These are phyloP conservation scores for Macadamia integrifolia DNA, from an alignment of 164 flowering plant species.

Conservation along the genomic window DNA sequence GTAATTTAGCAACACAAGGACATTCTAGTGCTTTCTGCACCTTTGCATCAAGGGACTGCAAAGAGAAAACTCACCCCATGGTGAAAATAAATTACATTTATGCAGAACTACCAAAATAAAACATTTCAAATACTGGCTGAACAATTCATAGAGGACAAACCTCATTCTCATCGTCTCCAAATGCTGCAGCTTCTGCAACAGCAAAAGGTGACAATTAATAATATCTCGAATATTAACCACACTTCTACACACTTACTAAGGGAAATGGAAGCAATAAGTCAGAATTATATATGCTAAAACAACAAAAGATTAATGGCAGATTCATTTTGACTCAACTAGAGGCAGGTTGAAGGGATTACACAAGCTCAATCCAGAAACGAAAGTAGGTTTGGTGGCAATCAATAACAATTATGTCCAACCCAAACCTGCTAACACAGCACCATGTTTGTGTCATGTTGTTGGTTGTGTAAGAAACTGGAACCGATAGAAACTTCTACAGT, in stretches of 20 bases:
- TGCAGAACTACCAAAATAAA: background rate
- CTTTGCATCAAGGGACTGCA: constrained; percentile 69
- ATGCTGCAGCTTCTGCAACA: constrained; percentile 75
- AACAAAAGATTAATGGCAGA: no score
- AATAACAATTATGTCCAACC: no score
- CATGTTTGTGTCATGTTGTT: no score
- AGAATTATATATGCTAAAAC: no score
- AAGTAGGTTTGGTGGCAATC: no score
- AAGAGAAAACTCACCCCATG: background rate
- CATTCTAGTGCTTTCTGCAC: constrained; percentile 86
- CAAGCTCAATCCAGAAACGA: no score
- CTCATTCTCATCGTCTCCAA: constrained; percentile 52
- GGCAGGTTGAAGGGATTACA: no score
- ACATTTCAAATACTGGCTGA: background rate
- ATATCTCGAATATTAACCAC: background rate
- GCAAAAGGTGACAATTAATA: constrained; percentile 6
- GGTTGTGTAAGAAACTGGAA: no score
- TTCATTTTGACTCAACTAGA: no score
- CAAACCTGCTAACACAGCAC: no score
- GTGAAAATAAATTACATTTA: background rate
- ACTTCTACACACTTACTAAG: background rate
- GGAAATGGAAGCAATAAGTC: no score
- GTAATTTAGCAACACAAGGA: constrained; percentile 82
- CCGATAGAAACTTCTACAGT: no score
- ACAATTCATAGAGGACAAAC: constrained; percentile 26